Base-by-base conservation (phyloP, 148 eudicot species). In the Beta vulgaris region DNA sequence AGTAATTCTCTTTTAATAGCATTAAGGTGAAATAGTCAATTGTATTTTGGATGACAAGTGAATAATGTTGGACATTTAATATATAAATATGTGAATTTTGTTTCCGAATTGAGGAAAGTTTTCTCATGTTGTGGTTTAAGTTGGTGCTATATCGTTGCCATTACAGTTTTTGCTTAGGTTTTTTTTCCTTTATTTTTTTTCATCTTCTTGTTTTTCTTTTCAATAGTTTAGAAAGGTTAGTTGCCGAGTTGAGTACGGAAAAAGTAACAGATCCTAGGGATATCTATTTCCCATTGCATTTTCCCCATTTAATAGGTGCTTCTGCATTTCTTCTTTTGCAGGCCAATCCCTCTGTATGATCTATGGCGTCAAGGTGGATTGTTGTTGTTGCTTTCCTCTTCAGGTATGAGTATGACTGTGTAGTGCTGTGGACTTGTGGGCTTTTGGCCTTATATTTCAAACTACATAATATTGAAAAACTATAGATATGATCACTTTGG, bases 391-490 rank as follows among this genome's bases (percentile, higher is more conserved):
- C 73, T 73, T 53, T 14, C 15, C 4, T 19, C 42, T n/a, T 73
- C 36, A 55, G 72, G 81, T 78, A 57, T 57, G 61, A 49, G 4
- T 51, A 44, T 49, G 55, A 48, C 44, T 53, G 61, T 57, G 54
- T 61, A n/a, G n/a, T n/a, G n/a, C n/a, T n/a, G n/a, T n/a, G n/a
- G n/a, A n/a, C n/a, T n/a, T 39, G 28, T 75, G 55, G 18, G 40
- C 2, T 59, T 23, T 54, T 34, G 46, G 35, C 8, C 48, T 26
- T 11, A 62, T 31, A 11, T 1, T 12, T 34, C 35, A n/a, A 21
- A 43, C 57, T 16, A 23, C 59, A 18, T 16, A 48, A 55, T 8
- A 23, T 55, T 55, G 29, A 55, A 55, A n/a, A 55, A n/a, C 1
- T 11, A 25, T n/a, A 6, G n/a, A 54, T 21, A 9, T 15, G 11